Evolutionary conservation across 2,329 filamentous ascomycete species (phyloP), one percentile per base, ranked within the genome.

Genomic region (Fusarium floridanum): DNA sequence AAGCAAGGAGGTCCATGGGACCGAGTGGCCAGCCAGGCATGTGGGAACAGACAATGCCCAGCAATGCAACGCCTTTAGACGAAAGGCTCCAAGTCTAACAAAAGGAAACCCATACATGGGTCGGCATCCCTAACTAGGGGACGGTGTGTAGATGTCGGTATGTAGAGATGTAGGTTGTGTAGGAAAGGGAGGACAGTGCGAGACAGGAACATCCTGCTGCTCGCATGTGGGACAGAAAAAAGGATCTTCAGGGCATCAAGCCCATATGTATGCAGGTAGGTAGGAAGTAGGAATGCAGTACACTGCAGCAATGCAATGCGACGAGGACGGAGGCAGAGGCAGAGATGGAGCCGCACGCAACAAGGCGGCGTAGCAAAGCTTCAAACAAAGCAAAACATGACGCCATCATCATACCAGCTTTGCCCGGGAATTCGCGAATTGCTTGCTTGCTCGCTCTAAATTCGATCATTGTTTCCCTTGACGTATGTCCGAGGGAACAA

Each of bases 401-500:
- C 65, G 66, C 43, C 56, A 72, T 65, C n/a, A 34, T 34, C 24
- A 29, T 57, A 32, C 56, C 27, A 45, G 48, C 48, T 29, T 29
- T 53, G 24, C 48, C 48, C 48, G 48, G 24, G 48, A 53, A 53
- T 53, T 53, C 48, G 48, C 48, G 48, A 53, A 17, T 34, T 55
- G 17, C 16, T 29, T 29, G 48, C 43, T 60, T 43, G n/a, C 11
- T 43, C 11, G 32, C 32, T 34, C 72, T 76, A 84, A 53, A 84
- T 81, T 16, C 80, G 78, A 61, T 82, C 81, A 27, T 80, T 79
- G 24, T 74, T 79, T 11, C 73, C 75, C 73, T 82, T 83, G 48
- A 79, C 70, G 37, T 80, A 78, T 57, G 77, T 71, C n/a, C 82
- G 81, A 20, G 86, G 86, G 71, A 87, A 88, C 16, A 86, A 79